phyloP scores from a whole-genome alignment of 164 flowering plant genomes.

The Malania oleifera region DNA sequence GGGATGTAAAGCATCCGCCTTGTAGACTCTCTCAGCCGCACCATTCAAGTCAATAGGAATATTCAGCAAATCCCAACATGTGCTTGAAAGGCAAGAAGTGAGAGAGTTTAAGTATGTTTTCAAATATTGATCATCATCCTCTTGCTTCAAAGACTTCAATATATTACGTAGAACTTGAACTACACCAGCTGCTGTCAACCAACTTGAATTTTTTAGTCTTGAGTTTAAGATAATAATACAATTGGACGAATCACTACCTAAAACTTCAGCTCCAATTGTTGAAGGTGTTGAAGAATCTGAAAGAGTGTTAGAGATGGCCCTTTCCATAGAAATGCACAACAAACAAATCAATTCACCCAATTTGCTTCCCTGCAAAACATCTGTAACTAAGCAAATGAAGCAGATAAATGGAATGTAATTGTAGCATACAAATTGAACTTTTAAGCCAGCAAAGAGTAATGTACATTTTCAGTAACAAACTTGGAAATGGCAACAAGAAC shows the following conservation, averaged over 20 bases:
- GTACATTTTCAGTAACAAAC: conserved; percentile 43
- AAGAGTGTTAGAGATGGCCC: conserved; percentile 29
- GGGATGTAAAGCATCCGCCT: conserved; percentile 4
- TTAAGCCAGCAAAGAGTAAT: conserved; percentile 14
- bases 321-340: conserved; percentile 38
- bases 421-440: neutral
- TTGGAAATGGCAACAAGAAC: conserved; percentile 45
- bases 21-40: conserved; percentile 9
- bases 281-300: conserved; percentile 10
- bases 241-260: conserved; percentile 12
- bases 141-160: conserved; percentile 50
- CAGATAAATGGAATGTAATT: neutral
- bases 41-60: conserved; percentile 12
- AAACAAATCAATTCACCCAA: conserved; percentile 40
- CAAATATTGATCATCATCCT: conserved; percentile 26
- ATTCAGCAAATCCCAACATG: conserved; percentile 44
- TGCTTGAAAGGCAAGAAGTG: conserved; percentile 27
- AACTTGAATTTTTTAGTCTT: conserved; percentile 33
- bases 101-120: conserved; percentile 32
- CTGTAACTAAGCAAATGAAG: neutral
- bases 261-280: conserved; percentile 10
- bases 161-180: conserved; percentile 48
- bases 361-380: conserved; percentile 44
- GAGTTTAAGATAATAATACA: conserved; percentile 14
- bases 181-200: conserved; percentile 41